A percentile compares a stretch with the other conserved stretches of the same genome.
Conservation (phyloP, 768 basidiomycete species). For the Tulasnella sp. region DNA sequence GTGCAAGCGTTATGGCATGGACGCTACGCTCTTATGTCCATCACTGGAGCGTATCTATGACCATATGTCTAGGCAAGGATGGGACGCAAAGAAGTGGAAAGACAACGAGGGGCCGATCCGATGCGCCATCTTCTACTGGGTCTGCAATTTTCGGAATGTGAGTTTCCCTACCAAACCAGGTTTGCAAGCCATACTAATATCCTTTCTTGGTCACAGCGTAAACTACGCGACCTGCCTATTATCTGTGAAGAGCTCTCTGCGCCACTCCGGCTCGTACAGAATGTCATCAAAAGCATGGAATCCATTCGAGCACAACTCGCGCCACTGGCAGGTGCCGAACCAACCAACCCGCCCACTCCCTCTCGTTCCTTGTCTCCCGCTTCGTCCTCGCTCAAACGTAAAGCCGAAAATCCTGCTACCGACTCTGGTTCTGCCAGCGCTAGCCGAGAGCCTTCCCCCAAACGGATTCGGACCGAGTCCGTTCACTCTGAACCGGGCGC, state of each 20-base stretch:
- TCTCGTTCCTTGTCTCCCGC: background rate
- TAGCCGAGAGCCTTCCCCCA: background rate
- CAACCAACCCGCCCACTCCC: background rate
- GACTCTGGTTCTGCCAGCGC: background rate
- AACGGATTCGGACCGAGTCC: background rate
- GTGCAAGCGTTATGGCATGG: background rate
- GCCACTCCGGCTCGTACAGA: background rate
- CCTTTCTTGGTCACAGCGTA: background rate
- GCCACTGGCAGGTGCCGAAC: background rate
- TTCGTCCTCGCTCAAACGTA: background rate
- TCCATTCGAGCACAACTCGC: background rate
- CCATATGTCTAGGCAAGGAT: background rate
- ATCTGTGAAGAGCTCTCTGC: background rate
- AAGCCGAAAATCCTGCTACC: background rate
- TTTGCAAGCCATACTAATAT: background rate
- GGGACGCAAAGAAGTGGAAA: background rate
- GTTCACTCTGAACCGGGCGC: background rate
- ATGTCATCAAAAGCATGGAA: background rate
- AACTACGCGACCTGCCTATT: background rate
- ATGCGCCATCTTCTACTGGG: constrained; percentile 6
- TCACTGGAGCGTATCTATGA: background rate
- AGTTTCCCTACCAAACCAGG: background rate
- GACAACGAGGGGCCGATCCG: background rate
- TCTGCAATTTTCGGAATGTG: background rate
- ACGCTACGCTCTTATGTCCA: background rate